phyloP scores from a whole-genome alignment of 495 filamentous ascomycete species.

The Talaromyces borbonicus region DNA sequence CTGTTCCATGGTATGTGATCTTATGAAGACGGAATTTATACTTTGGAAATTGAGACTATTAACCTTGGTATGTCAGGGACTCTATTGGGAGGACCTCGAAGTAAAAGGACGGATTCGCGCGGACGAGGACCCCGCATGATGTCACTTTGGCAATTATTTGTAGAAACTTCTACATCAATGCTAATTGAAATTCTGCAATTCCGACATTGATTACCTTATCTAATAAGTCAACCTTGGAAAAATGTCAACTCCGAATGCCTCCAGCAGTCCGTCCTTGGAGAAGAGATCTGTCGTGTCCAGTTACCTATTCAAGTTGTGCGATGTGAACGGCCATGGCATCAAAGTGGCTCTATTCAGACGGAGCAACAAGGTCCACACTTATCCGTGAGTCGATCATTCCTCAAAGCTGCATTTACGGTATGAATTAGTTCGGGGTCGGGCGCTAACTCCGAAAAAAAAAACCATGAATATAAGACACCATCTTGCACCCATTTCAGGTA shows the following conservation, averaged over 20 bases:
- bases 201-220: no score
- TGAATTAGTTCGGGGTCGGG: neutral
- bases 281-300: constrained; percentile 44
- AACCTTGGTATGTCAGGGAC: no score
- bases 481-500: constrained; percentile 51
- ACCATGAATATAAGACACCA: constrained; percentile 28
- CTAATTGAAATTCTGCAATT: no score
- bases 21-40: no score
- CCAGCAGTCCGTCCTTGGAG: constrained; percentile 10
- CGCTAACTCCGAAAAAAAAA: no score
- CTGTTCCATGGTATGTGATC: no score
- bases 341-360: constrained; percentile 49
- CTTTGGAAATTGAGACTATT: no score
- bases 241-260: neutral
- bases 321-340: constrained; percentile 11
- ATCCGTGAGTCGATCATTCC: constrained; percentile 24
- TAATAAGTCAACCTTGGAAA: no score
- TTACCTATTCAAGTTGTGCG: constrained; percentile 41
- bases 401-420: neutral
- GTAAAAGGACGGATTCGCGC: no score
- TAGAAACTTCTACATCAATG: neutral
- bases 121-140: neutral
- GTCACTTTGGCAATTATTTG: neutral
- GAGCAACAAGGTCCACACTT: constrained; percentile 47
- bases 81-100: no score